phyloP scores from a whole-genome alignment of 2,329 filamentous ascomycete genomes.

The Alternaria infectoria region DNA sequence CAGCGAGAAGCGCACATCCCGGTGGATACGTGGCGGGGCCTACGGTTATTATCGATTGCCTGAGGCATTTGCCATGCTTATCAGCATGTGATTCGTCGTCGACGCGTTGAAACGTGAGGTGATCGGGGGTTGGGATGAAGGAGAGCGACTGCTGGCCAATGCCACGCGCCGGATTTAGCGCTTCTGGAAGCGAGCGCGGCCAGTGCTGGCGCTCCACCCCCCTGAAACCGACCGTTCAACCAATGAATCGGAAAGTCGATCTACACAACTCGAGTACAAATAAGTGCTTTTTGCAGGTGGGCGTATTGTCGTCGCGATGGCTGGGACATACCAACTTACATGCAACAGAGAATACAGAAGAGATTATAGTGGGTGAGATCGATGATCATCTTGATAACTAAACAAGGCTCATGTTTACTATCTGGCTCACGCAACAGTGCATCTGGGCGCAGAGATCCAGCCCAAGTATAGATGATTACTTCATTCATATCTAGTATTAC shows the following conservation, averaged over 20 bases:
- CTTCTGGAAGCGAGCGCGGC: slow-evolving; percentile 13
- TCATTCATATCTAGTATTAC: slow-evolving; percentile 9
- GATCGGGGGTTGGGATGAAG: slow-evolving; percentile 13
- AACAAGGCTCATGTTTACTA: not conserved
- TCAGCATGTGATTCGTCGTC: slow-evolving; percentile 15
- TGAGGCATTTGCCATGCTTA: slow-evolving; percentile 7
- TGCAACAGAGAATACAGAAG: not conserved
- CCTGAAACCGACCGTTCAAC: slow-evolving; percentile 15
- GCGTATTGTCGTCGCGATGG: not conserved
- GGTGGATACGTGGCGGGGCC: slow-evolving; percentile 14
- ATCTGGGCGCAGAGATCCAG: not conserved
- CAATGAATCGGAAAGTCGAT: slow-evolving; percentile 4
- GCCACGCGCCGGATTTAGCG: slow-evolving; percentile 7
- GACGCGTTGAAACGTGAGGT: slow-evolving; percentile 24
- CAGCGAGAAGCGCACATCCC: slow-evolving; percentile 22
- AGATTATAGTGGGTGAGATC: not conserved
- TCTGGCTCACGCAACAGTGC: not conserved
- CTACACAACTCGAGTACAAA: not conserved
- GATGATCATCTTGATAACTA: not conserved
- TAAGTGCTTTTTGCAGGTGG: not conserved
- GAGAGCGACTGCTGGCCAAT: slow-evolving; percentile 19
- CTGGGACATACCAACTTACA: not conserved
- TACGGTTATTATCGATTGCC: slow-evolving; percentile 9
- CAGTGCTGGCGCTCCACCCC: slow-evolving; percentile 1
- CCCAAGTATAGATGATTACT: not conserved